Evolutionary conservation across 805 yeast genomes (phyloP), one percentile per base, ranked within the genome.

Genomic region (Pichia paraexigua): DNA sequence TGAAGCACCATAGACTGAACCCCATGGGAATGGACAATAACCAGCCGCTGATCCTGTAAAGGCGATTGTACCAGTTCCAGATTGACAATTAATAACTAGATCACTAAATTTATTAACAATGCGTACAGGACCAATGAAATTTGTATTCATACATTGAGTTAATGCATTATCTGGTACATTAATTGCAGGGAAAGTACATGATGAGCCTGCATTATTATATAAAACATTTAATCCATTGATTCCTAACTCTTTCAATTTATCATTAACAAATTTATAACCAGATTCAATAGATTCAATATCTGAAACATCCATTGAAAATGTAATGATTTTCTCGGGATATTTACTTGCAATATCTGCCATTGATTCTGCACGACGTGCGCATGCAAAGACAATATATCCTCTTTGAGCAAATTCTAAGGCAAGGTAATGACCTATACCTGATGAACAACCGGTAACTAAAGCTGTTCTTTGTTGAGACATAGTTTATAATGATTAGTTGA

Each of bases 31-130:
- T 3, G 87, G 82, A 13, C 76, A 66, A 17, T 79, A 50, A 1
- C 88, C 94, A 17, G 85, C 77, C 2, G 83, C 64, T 4, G 91
- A 83, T 1, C 94, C 94, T 0, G 94, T 85, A 65, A 83, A 85
- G 0, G 83, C 80, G 52, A 87, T 76, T 0, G 80, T 77, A 3
- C 92, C 94, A 2, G 39, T 35, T 17, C 39, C 39, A 17, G 39
- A n/a, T 58, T 82, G 73, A 1, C 86, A 81, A 39, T 77, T 77
- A 54, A 86, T 83, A 7, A 60, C 54, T 22, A 60, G 45, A 21
- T 56, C 48, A 17, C 56, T 50, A 44, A 87, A 73, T 57, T 80
- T 87, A 32, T 89, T 71, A 1, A 79, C 76, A 60, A 84, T 47
- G 59, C 87, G 74, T 48, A 85, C 72, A 3, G 87, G 87, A 0